Evolutionary conservation across 805 yeast genomes (phyloP), one percentile per base, ranked within the genome.

Genomic region (Ogataea nakhonphanomensis): DNA sequence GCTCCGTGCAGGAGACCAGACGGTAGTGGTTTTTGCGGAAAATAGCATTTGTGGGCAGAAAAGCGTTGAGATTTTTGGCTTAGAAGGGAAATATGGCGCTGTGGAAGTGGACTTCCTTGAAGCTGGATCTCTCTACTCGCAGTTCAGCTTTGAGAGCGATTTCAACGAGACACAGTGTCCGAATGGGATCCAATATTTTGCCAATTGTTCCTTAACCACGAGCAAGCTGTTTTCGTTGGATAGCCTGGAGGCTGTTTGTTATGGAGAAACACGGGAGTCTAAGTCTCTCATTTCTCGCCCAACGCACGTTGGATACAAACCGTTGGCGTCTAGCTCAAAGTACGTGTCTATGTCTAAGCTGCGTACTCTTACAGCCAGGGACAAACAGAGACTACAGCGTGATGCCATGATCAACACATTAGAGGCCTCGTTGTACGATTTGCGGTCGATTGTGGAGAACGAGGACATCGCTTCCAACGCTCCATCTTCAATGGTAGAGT

Each of bases 341-440:
- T 65, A 64, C 44, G 59, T 61, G 20, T 64, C 81, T 7, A 59
- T 64, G 22, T 52, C 62, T 5, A 79, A 78, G 43, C 67, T 91
- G 51, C 61, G 64, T 27, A 64, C 64, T 12, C 68, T 83, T 58
- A 79, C 76, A 42, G 55, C 58, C 15, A 68, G 68, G 41, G 96
- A 88, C 51, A 61, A 64, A 10, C 77, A 70, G 38, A 70, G 85
- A 39, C 62, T 65, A 22, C 62, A 67, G 38, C 63, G 76, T 29
- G 84, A 84, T 32, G 78, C 77, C 41, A 63, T 74, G 23, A 73
- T 77, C 49, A 91, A 90, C 59, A 63, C 70, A 25, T 71, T 91
- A 14, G 98, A 91, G 62, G 72, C 79, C 14, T 64, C 74, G n/a
- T 67, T 89, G 39, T 90, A 91, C 64, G 73, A 72, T 43, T 69